Evolutionary conservation across 106 monocot genomes (phyloP).

Genomic region (Apostasia ramifera): DNA sequence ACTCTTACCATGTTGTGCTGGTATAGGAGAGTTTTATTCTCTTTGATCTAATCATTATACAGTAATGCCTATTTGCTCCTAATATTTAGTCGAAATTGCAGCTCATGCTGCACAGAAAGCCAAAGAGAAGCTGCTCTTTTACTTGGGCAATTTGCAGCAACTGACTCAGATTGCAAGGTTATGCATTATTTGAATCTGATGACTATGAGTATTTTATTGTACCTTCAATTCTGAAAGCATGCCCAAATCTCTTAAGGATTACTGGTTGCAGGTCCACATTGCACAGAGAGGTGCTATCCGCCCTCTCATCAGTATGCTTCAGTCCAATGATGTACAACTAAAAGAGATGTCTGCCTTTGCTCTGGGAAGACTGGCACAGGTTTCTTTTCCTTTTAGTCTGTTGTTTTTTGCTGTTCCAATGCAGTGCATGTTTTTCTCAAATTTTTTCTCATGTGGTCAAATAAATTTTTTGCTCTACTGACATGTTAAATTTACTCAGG

Average conservation of each 20-base stretch:
- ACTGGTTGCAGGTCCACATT: conserved; percentile 75
- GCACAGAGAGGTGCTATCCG: conserved; percentile 88
- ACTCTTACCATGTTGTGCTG: too few species aligned
- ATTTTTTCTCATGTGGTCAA: not conserved
- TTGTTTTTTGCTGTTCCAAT: not conserved
- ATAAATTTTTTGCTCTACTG: not conserved
- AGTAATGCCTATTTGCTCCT: too few species aligned
- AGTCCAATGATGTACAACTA: conserved; percentile 87
- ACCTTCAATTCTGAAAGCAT: not conserved
- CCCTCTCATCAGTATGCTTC: conserved; percentile 93
- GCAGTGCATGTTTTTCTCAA: not conserved
- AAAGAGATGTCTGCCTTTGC: conserved; percentile 99
- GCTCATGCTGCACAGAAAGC: conserved; percentile 89
- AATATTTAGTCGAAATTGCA: conserved; percentile 18
- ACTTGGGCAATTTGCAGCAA: conserved; percentile 96
- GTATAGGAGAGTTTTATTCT: too few species aligned
- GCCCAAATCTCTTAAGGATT: not conserved
- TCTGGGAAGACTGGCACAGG: conserved; percentile 98
- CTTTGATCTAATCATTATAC: too few species aligned
- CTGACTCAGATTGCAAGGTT: conserved; percentile 99
- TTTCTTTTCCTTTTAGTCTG: conserved; percentile 5
- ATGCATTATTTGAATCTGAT: not conserved
- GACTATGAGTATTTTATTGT: not conserved
- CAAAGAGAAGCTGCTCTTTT: conserved; percentile 97
- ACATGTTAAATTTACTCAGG: conserved; percentile 29